Evolutionary conservation across 208 protist species (phyloP).

Genomic region (Porcisia hertigi): DNA sequence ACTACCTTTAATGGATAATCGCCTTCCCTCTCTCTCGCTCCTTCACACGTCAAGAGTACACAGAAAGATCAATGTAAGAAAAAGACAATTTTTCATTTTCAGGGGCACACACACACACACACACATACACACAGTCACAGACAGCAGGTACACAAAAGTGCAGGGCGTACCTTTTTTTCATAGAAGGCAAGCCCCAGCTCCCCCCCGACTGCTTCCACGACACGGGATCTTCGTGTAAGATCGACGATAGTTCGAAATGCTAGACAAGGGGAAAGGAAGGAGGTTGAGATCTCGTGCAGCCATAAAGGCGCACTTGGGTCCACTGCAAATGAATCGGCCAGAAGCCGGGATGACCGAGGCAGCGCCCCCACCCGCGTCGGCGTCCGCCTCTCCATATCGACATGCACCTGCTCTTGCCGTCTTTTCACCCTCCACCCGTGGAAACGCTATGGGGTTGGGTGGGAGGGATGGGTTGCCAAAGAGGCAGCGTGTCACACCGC

Average conservation of each 20-base stretch:
- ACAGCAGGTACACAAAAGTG: not conserved
- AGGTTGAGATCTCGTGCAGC: not conserved
- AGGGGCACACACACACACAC: not conserved
- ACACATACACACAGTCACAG: not conserved
- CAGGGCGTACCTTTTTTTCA: not conserved
- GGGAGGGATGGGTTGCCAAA: constrained; percentile 5
- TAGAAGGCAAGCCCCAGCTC: too few relatives aligned
- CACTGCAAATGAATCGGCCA: constrained; percentile 11
- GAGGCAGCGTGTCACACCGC: constrained; percentile 15
- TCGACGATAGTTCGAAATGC: not conserved
- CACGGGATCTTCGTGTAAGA: not conserved
- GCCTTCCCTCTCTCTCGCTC: not conserved
- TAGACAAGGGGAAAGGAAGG: not conserved
- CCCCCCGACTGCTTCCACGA: not conserved
- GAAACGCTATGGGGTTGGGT: not conserved
- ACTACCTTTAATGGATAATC: not conserved
- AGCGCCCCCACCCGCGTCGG: not conserved
- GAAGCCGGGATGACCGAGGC: not conserved
- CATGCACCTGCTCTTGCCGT: not conserved
- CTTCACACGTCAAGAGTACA: not conserved
- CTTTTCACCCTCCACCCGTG: not conserved
- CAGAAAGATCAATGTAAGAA: too few relatives aligned
- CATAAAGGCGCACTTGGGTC: not conserved
- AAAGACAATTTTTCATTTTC: not conserved
- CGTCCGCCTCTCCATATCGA: not conserved